phyloP scores from a whole-genome alignment of 1,284 basidiomycete genomes.

The Apiotrichum porosum region DNA sequence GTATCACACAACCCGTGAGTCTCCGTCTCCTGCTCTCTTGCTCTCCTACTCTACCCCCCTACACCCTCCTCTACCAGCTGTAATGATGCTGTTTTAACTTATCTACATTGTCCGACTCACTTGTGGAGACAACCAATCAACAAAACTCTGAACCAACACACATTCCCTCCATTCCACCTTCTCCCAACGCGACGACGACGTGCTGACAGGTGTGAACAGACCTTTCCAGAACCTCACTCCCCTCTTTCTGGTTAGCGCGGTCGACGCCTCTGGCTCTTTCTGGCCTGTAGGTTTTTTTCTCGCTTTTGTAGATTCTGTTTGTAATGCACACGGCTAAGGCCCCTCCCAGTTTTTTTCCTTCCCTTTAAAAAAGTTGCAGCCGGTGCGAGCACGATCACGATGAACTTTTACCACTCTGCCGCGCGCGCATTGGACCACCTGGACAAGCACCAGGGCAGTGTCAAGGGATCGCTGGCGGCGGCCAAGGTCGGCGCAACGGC shows the following conservation, averaged over 20 bases:
- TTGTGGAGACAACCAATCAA: conserved; percentile 34
- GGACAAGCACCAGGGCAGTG: conserved; percentile 77
- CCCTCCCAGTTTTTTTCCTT: conserved; percentile 1
- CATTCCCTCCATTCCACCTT: not conserved
- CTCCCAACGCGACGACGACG: not conserved
- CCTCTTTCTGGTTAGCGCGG: not conserved
- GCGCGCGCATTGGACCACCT: conserved; percentile 74
- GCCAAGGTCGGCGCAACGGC: conserved; percentile 49
- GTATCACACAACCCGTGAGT: conserved; percentile 2
- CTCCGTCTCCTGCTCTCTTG: not conserved
- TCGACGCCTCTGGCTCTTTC: not conserved
- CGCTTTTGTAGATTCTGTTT: conserved; percentile 8
- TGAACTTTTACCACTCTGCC: conserved; percentile 92
- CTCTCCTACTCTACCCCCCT: not conserved
- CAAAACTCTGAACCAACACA: conserved; percentile 23
- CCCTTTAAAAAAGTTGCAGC: not conserved
- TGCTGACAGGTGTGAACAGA: conserved; percentile 1
- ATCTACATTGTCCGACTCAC: conserved; percentile 50
- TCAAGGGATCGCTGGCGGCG: conserved; percentile 49
- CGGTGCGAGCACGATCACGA: conserved; percentile 48
- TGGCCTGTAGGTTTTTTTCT: not conserved
- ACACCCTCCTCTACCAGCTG: not conserved
- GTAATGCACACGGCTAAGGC: conserved; percentile 4
- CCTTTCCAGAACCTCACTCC: not conserved
- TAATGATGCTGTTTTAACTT: conserved; percentile 43